Evolutionary conservation across 1,284 basidiomycete species (phyloP).

Genomic region (Melanopsichium pennsylvanicum): DNA sequence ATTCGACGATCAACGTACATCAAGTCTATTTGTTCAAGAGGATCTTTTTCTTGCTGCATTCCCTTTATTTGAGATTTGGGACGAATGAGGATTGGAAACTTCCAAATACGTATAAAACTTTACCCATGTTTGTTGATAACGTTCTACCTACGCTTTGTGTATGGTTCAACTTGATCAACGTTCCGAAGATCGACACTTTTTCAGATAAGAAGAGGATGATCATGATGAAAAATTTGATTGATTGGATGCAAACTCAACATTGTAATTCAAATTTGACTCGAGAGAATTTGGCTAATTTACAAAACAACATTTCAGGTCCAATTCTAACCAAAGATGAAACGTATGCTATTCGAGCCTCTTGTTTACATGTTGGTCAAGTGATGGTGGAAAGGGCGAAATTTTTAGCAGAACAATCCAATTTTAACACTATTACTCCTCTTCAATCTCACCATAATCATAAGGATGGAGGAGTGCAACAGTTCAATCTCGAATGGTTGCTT

Average conservation of each 20-base stretch:
- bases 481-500: conserved; percentile 35
- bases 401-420: no score
- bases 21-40: conserved; percentile 88
- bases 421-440: no score
- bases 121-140: conserved; percentile 83
- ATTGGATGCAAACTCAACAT: conserved; percentile 6
- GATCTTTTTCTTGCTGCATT: conserved; percentile 80
- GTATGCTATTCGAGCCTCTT: conserved; percentile 54
- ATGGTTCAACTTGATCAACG: conserved; percentile 77
- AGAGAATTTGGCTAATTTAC: background rate
- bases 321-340: conserved; percentile 42
- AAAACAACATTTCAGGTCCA: conserved; percentile 21
- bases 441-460: no score
- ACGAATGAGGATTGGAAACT: conserved; percentile 53
- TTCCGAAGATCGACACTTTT: no score
- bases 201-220: no score
- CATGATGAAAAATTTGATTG: conserved; percentile 23
- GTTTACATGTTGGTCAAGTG: conserved; percentile 43
- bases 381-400: conserved; percentile 39
- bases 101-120: conserved; percentile 63
- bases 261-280: conserved; percentile 8
- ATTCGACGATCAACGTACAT: no score
- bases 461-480: background rate
- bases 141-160: conserved; percentile 83
- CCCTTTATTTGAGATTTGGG: conserved; percentile 71